phyloP scores from a whole-genome alignment of 208 protist genomes.

The Leishmania major region DNA sequence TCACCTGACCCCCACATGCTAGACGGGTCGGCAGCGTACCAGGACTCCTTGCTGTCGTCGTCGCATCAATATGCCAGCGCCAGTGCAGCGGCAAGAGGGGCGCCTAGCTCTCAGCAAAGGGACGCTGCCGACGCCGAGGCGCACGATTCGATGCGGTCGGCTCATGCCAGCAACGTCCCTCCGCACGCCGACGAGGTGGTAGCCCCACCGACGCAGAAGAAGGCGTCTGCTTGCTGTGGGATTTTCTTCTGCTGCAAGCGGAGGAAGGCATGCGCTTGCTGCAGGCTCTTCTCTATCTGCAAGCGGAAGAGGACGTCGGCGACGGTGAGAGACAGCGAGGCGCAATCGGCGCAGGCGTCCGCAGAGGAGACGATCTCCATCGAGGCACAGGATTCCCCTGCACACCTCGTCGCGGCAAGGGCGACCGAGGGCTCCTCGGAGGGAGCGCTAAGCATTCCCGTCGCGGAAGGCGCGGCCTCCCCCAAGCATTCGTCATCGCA shows the following conservation, averaged over 20 bases:
- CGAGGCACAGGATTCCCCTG: neutral
- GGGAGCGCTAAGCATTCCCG: constrained; percentile 15
- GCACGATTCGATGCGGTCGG: neutral
- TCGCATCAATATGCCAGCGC: neutral
- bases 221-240: constrained; percentile 9
- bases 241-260: constrained; percentile 2
- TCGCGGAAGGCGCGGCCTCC: neutral
- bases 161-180: neutral
- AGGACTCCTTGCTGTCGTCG: neutral
- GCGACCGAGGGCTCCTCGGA: neutral
- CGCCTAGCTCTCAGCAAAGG: constrained; percentile 4
- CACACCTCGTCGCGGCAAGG: neutral
- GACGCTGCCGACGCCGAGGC: neutral
- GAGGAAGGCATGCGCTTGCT: neutral
- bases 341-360: neutral
- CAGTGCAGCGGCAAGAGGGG: neutral
- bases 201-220: neutral
- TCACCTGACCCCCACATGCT: constrained; percentile 14
- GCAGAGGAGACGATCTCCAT: neutral
- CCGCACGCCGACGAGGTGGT: neutral
- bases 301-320: neutral
- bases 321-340: neutral
- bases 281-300: neutral
- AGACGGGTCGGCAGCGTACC: neutral
- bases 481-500: neutral